phyloP scores from a whole-genome alignment of 148 eudicot species.

The Rhododendron kiyosumense region DNA sequence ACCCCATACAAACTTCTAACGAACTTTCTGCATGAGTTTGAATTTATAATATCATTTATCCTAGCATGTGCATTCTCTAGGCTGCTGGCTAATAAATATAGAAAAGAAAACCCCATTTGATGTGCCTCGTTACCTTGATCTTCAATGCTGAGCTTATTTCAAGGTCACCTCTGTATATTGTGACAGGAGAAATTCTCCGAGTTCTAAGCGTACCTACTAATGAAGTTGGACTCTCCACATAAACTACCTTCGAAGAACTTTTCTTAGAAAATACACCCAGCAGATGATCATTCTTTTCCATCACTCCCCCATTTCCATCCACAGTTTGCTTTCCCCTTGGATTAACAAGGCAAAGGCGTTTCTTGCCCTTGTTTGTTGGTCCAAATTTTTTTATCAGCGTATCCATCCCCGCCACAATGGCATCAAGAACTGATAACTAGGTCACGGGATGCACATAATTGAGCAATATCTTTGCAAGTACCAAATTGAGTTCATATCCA shows the following conservation, averaged over 20 bases:
- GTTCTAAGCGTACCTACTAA: slow-evolving; percentile 91
- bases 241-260: slow-evolving; percentile 54
- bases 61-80: not conserved
- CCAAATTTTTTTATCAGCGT: slow-evolving; percentile 92
- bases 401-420: slow-evolving; percentile 97
- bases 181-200: slow-evolving; percentile 82
- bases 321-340: slow-evolving; percentile 43
- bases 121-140: slow-evolving; percentile 61
- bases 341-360: slow-evolving; percentile 83
- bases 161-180: slow-evolving; percentile 86
- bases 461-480: not conserved
- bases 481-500: not conserved
- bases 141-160: slow-evolving; percentile 70
- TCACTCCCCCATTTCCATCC: slow-evolving; percentile 37
- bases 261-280: slow-evolving; percentile 53
- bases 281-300: slow-evolving; percentile 79
- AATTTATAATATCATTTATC: not conserved
- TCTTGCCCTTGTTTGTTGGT: slow-evolving; percentile 74
- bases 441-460: slow-evolving; percentile 49
- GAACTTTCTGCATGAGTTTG: not conserved
- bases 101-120: not conserved
- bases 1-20: not conserved
- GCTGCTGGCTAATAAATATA: not conserved
- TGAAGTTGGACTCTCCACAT: slow-evolving; percentile 73
- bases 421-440: slow-evolving; percentile 72